Conservation (phyloP, 2,329 filamentous ascomycete genomes). For the Ascochyta clinopodiicola region DNA sequence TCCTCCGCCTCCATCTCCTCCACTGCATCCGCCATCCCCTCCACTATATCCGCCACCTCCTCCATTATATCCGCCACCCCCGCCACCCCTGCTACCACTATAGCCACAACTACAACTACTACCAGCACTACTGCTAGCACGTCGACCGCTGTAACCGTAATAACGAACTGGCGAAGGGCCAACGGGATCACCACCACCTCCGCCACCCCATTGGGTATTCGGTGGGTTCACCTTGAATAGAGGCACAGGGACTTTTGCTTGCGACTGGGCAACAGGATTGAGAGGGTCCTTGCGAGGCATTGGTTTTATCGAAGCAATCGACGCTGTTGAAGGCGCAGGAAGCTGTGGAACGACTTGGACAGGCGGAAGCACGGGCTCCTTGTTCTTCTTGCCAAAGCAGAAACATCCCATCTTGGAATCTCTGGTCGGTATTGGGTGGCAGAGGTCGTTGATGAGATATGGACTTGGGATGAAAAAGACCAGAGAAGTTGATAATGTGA, state of each 20-base stretch:
- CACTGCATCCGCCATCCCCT: background rate
- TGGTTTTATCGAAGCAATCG: background rate
- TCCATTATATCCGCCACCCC: background rate
- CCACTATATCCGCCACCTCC: background rate
- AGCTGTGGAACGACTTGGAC: background rate
- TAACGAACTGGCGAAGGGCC: too few species aligned
- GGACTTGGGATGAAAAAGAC: background rate
- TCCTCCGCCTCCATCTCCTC: conserved; percentile 3
- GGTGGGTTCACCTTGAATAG: background rate
- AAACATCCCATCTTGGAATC: background rate
- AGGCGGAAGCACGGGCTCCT: background rate
- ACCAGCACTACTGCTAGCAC: background rate
- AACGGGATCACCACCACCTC: background rate
- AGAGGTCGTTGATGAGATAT: background rate
- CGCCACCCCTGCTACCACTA: background rate
- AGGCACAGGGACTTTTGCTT: background rate
- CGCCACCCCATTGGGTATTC: background rate
- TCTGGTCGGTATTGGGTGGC: background rate
- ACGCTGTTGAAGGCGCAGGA: background rate
- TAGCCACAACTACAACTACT: background rate
- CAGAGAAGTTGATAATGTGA: background rate
- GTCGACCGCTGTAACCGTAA: background rate
- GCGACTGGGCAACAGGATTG: background rate
- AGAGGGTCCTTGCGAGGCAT: background rate
- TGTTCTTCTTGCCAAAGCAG: conserved; percentile 6